A percentile compares a stretch with the other conserved stretches of the same genome.
Evolutionary conservation across 352 stramenopile species (phyloP).

Genomic region (Phytophthora pisi): DNA sequence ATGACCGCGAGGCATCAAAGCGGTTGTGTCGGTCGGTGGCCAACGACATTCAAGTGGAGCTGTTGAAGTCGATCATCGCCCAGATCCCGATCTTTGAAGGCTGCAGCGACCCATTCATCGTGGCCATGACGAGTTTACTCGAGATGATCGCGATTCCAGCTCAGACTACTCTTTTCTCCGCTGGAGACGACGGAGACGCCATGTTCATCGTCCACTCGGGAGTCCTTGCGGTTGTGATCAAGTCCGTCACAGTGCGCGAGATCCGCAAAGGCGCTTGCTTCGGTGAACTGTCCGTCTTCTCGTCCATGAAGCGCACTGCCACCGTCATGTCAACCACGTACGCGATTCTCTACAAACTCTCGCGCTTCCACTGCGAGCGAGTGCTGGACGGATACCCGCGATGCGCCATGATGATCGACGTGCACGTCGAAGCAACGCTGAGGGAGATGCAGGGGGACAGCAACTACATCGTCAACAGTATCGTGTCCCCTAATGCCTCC

Average conservation of each 20-base stretch:
- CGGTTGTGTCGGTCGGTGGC: slow-evolving; percentile 73
- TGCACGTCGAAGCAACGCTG: slow-evolving; percentile 26
- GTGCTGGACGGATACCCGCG: slow-evolving; percentile 61
- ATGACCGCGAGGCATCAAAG: slow-evolving; percentile 73
- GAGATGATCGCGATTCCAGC: slow-evolving; percentile 66
- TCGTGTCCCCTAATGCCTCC: background rate
- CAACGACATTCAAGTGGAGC: slow-evolving; percentile 76
- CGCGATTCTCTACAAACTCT: slow-evolving; percentile 70
- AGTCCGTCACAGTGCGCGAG: slow-evolving; percentile 64
- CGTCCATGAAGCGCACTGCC: slow-evolving; percentile 53
- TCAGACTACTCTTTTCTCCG: slow-evolving; percentile 59
- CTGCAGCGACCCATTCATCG: slow-evolving; percentile 61
- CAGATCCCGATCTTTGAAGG: slow-evolving; percentile 64
- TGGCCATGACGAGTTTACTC: slow-evolving; percentile 69
- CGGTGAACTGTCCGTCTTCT: slow-evolving; percentile 77
- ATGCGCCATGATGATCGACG: slow-evolving; percentile 39
- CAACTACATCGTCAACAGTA: slow-evolving; percentile 27
- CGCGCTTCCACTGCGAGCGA: slow-evolving; percentile 62
- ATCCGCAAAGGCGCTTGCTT: slow-evolving; percentile 76
- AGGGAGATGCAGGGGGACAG: slow-evolving; percentile 11
- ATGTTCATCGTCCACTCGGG: slow-evolving; percentile 84
- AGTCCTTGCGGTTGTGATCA: slow-evolving; percentile 66
- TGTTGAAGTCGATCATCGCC: slow-evolving; percentile 56
- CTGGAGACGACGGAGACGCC: slow-evolving; percentile 61
- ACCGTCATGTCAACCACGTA: slow-evolving; percentile 70